Evolutionary conservation across 2,329 filamentous ascomycete genomes (phyloP).

Genomic region (Sporothrix humicola): DNA sequence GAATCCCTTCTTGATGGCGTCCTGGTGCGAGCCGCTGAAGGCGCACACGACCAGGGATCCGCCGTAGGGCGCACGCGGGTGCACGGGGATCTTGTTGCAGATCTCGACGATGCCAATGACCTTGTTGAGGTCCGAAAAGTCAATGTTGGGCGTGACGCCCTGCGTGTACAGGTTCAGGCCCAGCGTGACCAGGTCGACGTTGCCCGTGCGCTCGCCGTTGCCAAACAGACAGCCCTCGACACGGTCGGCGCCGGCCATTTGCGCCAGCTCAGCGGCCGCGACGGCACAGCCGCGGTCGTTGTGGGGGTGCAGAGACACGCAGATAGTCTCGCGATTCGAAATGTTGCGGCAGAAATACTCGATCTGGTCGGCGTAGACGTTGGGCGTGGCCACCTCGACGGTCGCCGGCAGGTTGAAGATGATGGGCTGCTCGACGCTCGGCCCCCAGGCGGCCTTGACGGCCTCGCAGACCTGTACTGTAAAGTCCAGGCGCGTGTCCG

Average conservation of each 20-base stretch:
- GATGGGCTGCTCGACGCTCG: conserved; percentile 76
- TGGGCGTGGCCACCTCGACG: conserved; percentile 92
- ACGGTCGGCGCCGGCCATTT: conserved; percentile 94
- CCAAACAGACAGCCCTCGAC: conserved; percentile 94
- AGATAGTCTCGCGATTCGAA: conserved; percentile 81
- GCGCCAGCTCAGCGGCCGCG: conserved; percentile 86
- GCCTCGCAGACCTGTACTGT: conserved; percentile 85
- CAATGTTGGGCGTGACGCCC: conserved; percentile 80
- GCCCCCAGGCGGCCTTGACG: conserved; percentile 92
- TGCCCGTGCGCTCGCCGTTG: conserved; percentile 94
- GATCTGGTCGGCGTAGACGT: conserved; percentile 94
- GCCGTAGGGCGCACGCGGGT: conserved; percentile 87
- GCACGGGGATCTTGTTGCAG: conserved; percentile 93
- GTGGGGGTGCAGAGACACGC: conserved; percentile 89
- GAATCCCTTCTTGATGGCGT: conserved; percentile 95
- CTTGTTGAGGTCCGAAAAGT: conserved; percentile 86
- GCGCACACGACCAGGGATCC: conserved; percentile 91
- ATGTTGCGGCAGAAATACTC: conserved; percentile 94
- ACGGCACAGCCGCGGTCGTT: conserved; percentile 92
- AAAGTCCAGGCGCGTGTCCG: conserved; percentile 85
- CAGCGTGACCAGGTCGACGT: conserved; percentile 91
- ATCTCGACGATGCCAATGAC: conserved; percentile 90
- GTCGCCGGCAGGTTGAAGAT: conserved; percentile 98
- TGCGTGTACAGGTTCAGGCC: conserved; percentile 95
- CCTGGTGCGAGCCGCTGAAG: conserved; percentile 91